A percentile compares a stretch with the other conserved stretches of the same genome.
Evolutionary conservation across 345 rosid species (phyloP).

Genomic region (Citrus mangshanensis): DNA sequence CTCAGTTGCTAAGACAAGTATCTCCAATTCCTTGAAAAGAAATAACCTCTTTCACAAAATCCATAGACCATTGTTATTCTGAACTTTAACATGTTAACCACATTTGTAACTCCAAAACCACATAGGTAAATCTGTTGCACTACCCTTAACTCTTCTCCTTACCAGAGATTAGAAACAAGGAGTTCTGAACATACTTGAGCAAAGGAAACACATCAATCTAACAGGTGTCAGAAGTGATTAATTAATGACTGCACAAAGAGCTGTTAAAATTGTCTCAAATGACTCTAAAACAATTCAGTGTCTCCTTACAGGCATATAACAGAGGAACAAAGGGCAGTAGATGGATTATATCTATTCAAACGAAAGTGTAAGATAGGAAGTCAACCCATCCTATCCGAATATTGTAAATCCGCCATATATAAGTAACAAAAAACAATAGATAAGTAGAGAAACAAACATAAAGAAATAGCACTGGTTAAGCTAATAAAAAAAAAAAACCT

Average conservation of each 20-base stretch:
- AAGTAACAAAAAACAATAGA: neutral
- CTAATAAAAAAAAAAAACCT: conserved; percentile 42
- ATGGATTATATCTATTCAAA: neutral
- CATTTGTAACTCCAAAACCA: neutral
- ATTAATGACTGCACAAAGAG: too few relatives aligned
- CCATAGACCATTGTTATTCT: neutral
- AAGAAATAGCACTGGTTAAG: neutral
- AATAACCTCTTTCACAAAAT: neutral
- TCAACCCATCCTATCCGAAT: neutral
- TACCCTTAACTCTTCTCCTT: neutral
- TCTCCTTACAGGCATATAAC: neutral
- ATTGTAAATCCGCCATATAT: neutral
- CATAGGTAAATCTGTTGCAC: neutral
- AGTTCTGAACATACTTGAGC: neutral
- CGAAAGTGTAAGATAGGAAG: neutral
- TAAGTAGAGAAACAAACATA: conserved; percentile 2
- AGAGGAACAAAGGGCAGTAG: neutral
- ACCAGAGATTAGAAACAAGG: neutral
- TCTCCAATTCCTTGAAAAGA: neutral
- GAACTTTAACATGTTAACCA: neutral
- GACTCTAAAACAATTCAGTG: neutral
- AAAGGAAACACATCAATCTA: neutral
- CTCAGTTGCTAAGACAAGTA: neutral
- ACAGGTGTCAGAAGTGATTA: neutral
- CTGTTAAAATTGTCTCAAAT: neutral